Base-by-base conservation (phyloP, 225 moss, liverwort and hornwort species). In the Bryoerythrophyllum caledonicum region DNA sequence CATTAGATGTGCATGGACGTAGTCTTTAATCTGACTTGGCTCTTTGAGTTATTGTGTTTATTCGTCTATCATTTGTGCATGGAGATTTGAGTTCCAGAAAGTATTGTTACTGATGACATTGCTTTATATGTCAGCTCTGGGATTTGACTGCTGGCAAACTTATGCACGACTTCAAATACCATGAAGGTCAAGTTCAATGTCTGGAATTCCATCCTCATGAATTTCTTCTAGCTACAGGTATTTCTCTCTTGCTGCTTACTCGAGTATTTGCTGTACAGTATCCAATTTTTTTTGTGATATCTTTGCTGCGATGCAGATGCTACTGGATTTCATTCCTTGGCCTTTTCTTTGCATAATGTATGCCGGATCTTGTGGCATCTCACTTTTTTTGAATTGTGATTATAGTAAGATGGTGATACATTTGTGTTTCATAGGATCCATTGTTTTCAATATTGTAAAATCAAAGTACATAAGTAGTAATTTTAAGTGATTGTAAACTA, bases 61-160 rank as follows among this genome's bases (percentile, higher is more conserved):
- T 6, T 8, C 17, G 16, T 49, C 48, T 37, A 56, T 32, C 8
- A 63, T 58, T 21, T 8, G 35, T 58, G 38, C 20, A 49, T 58
- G 37, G 48, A 75, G 8, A 60, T 63, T 73, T 55, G 24, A 23
- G 52, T 40, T 66, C 28, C 52, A 70, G 65, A 43, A 55, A 63
- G 19, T 62, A 23, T 53, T 24, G 28, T 58, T 56, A 60, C 64
- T 83, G 38, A 72, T 62, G 72, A 70, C 48, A 26, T 9, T 43
- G 15, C 55, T 49, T 65, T 79, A 27, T 30, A 34, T 85, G 37
- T 79, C 88, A 96, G 95, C 88, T 96, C 35, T 96, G 95, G 95
- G 95, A 96, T 83, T 87, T 96, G 60, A 96, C 95, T 56, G 95
- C 95, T 69, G 95, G 95, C 51, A 96, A 93, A 82, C 93, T 96